These are phyloP conservation scores for Penicillium roqueforti DNA, from an alignment of 495 filamentous ascomycete species.

Conservation along the genomic window DNA sequence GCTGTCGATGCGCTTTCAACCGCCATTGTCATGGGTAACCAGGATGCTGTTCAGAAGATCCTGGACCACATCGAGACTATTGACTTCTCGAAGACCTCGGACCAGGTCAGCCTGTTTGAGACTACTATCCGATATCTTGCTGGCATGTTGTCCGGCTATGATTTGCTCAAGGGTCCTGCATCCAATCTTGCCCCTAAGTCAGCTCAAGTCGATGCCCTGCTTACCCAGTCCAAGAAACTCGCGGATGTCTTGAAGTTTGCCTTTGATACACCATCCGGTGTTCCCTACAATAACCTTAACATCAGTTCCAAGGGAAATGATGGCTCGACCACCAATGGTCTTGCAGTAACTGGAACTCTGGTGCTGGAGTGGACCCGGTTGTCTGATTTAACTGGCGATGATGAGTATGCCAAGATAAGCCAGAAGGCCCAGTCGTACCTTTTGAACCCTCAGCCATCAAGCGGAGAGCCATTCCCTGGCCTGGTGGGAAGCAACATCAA, in stretches of 20 bases:
- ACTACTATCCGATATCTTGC: slow-evolving; percentile 86
- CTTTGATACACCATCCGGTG: slow-evolving; percentile 70
- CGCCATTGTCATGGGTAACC: slow-evolving; percentile 70
- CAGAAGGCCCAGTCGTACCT: slow-evolving; percentile 71
- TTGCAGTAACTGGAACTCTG: slow-evolving; percentile 69
- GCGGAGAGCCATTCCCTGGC: slow-evolving; percentile 71
- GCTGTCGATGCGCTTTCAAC: slow-evolving; percentile 81
- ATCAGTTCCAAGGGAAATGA: slow-evolving; percentile 50
- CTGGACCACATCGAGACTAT: slow-evolving; percentile 63
- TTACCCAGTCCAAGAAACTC: slow-evolving; percentile 63
- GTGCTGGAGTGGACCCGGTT: slow-evolving; percentile 84
- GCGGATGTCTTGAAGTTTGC: slow-evolving; percentile 71
- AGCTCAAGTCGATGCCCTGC: slow-evolving; percentile 49
- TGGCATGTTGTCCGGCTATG: slow-evolving; percentile 77
- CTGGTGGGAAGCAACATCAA: slow-evolving; percentile 67
- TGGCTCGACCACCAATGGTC: slow-evolving; percentile 54
- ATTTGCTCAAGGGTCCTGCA: slow-evolving; percentile 70
- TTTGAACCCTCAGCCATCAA: slow-evolving; percentile 57
- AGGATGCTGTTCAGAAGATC: slow-evolving; percentile 62
- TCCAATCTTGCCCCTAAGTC: slow-evolving; percentile 45
- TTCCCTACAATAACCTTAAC: slow-evolving; percentile 70
- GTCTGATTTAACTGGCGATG: slow-evolving; percentile 68
- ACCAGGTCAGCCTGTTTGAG: slow-evolving; percentile 72
- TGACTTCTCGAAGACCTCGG: slow-evolving; percentile 59
- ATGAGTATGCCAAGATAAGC: slow-evolving; percentile 59